Base-by-base conservation (phyloP, 2,329 filamentous ascomycete genomes). In the Delphinella strobiligena region DNA sequence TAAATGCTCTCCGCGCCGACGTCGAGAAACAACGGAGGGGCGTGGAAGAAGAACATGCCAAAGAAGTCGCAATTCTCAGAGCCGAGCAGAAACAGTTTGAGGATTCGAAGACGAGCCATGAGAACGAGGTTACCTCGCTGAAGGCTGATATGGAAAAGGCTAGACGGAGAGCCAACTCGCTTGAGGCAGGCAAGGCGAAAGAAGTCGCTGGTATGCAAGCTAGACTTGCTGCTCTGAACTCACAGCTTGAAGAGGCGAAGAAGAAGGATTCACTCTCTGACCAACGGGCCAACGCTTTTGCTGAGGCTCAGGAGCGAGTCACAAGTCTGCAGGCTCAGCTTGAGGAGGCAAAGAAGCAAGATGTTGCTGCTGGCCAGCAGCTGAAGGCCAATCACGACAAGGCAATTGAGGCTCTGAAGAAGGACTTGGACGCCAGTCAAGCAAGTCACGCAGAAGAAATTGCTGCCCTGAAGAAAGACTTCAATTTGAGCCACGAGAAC, bases 1-100 rank as follows among this genome's bases (percentile, higher is more conserved):
- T 41, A 17, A 33, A 37, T n/a, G 27, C 32, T 10, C 36, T 41
- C 29, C 36, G 39, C 15, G 30, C 17, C 7, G 39, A 41, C 29
- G 36, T 36, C 12, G 39, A 41, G 19, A 36, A 29, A 22, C 39
- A 41, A 19, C 36, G 39, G 19, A 33, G 39, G 12, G 39, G 33
- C 16, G 36, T 34, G 8, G 39, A 41, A 11, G 39, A 41, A 15
- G 39, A 41, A 19, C 39, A 41, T 30, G 34, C 39, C 4, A 41
- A 16, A 7, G 39, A 41, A 17, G 24, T 41, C 29, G 33, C 24
- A 14, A 14, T 18, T 8, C 22, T 41, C 2, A 32, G 39, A 30
- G 34, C 34, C 7, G 39, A 37, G 31, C 17, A 36, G 12, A 30
- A 36, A 2, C 27, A 24, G 11, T 33, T 41, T 16, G 34, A 41